These are phyloP conservation scores for Paramecium pentaurelia DNA, from an alignment of 73 alveolate species.

Conservation along the genomic window DNA sequence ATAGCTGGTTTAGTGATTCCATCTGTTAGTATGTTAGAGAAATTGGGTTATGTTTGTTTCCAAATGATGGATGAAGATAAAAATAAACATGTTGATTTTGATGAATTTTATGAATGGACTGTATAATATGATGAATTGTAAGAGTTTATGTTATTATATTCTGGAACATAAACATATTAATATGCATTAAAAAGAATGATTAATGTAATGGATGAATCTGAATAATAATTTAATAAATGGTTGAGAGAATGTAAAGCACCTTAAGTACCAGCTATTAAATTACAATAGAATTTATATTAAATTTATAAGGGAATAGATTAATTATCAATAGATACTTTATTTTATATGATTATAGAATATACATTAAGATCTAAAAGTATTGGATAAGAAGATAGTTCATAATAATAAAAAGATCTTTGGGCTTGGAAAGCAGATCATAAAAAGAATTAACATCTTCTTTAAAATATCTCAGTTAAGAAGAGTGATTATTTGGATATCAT, in stretches of 20 bases:
- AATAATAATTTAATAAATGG: constrained; percentile 9
- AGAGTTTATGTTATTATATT: constrained; percentile 48
- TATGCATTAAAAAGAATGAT: constrained; percentile 38
- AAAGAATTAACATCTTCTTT: not conserved
- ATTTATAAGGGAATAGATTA: constrained; percentile 2
- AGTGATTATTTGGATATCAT: constrained; percentile 54
- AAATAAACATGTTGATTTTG: constrained; percentile 53
- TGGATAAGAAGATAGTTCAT: not conserved
- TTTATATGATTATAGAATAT: constrained; percentile 51
- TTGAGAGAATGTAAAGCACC: constrained; percentile 8
- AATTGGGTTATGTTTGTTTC: constrained; percentile 54
- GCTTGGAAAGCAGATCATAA: constrained; percentile 43
- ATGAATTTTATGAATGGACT: constrained; percentile 57
- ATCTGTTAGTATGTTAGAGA: constrained; percentile 38
- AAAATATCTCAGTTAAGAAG: constrained; percentile 10
- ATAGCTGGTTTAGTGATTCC: constrained; percentile 57
- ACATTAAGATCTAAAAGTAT: constrained; percentile 25
- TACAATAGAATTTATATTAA: not conserved
- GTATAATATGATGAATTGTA: constrained; percentile 42
- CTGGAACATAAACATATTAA: constrained; percentile 13
- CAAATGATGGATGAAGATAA: constrained; percentile 60
- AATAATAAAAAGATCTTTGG: not conserved
- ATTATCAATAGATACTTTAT: not conserved
- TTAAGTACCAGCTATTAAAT: not conserved
- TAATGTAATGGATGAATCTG: constrained; percentile 26